Evolutionary conservation across 1,139 yeast species (phyloP), one percentile per base, ranked within the genome.

Genomic region (Sugiyamaella japonica): DNA sequence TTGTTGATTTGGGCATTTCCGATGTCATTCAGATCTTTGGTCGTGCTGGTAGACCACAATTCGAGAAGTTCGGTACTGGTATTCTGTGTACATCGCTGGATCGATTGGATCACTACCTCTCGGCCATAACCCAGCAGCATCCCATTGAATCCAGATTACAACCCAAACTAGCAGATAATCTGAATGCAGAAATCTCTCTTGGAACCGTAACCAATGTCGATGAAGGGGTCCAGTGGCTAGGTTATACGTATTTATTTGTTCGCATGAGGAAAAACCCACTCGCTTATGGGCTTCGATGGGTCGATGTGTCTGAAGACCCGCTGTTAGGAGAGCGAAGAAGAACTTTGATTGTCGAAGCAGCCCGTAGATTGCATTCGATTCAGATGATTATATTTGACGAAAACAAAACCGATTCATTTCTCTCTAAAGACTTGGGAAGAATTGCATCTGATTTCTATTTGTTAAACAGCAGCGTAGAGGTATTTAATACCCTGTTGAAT

Each of bases 21-120:
- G 99, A 95, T 73, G 97, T 95, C 37, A 86, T 95, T 59, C 99
- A 95, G 73, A 95, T 95, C 64, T 93, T 95, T 74, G 99, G 99
- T 63, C 88, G 99, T 75, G 99, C 99, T 40, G 99, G 99, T 73
- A 84, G 99, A 73, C 99, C 99, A 0, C 99, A 95, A 63, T 95
- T 83, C 71, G 97, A 95, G 65, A 82, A 82, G 56, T 86, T 80
- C 67, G 99, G 99, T 76, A 88, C 93, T 1, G 98, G 98, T 75
- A 85, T 90, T 40, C 75, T 95, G 52, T 84, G 95, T 68, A 93
- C 99, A 0, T 79, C 96, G 0, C 78, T 81, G 59, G 98, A 91
- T 66, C 77, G 82, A 53, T 72, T 95, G 28, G 96, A 90, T 62
- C 96, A 89, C 65, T 95, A 93, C 66, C 81, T 95, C 23, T 83